Percentiles rank a stretch among this genome's conserved stretches.
Evolutionary conservation across 2,329 filamentous ascomycete genomes (phyloP).

Genomic region (Thyridium curvatum): DNA sequence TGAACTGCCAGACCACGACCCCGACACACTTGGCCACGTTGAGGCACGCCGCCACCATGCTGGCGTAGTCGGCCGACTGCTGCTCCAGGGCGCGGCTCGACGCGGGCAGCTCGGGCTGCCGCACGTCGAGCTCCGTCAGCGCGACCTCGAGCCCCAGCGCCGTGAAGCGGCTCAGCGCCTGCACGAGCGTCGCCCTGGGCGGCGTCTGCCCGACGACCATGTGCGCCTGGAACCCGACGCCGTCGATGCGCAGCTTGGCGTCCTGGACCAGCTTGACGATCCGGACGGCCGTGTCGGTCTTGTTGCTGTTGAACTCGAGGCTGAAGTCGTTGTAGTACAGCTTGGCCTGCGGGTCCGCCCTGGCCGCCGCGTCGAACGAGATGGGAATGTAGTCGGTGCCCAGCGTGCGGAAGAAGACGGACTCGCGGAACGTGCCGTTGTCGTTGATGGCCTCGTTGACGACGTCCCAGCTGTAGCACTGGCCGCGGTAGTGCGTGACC

Average conservation of each 20-base stretch:
- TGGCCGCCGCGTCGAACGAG: conserved; percentile 38
- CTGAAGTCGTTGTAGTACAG: conserved; percentile 51
- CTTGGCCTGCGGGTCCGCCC: conserved; percentile 32
- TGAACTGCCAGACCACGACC: conserved; percentile 36
- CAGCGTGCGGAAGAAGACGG: conserved; percentile 37
- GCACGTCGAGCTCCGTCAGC: conserved; percentile 37
- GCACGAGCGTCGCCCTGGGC: conserved; percentile 23
- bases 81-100: conserved; percentile 29
- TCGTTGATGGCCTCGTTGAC: conserved; percentile 47
- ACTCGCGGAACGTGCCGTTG: conserved; percentile 34
- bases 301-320: conserved; percentile 31
- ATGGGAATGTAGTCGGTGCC: conserved; percentile 40
- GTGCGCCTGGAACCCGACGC: conserved; percentile 45
- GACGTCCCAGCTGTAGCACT: conserved; percentile 47
- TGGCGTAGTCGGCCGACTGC: conserved; percentile 42
- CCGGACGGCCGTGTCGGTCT: conserved; percentile 21
- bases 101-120: conserved; percentile 31
- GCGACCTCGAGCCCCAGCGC: conserved; percentile 39
- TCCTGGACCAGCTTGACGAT: conserved; percentile 22
- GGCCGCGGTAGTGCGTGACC: conserved; percentile 35
- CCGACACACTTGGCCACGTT: conserved; percentile 26
- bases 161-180: conserved; percentile 32
- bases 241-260: conserved; percentile 38
- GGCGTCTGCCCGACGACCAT: conserved; percentile 39
- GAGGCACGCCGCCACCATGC: conserved; percentile 28